These are phyloP conservation scores for Lentinula raphanica DNA, from an alignment of 768 basidiomycete genomes.

Conservation along the genomic window DNA sequence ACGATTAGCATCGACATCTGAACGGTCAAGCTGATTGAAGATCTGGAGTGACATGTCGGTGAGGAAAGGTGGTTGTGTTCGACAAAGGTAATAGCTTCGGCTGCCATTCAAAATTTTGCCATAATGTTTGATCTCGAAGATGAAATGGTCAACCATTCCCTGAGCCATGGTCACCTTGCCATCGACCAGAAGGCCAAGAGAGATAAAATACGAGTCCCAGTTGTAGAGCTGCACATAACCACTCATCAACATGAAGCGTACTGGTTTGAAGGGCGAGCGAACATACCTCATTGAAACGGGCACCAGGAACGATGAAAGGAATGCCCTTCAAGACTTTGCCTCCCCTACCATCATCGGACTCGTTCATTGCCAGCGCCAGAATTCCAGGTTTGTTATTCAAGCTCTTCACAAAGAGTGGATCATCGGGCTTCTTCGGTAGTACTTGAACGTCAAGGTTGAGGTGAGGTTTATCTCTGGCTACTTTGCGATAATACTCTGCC, in stretches of 20 bases:
- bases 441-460: conserved; percentile 91
- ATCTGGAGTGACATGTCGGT: conserved; percentile 99
- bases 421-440: conserved; percentile 81
- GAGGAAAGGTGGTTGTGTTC: conserved; percentile 96
- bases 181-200: conserved; percentile 90
- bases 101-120: conserved; percentile 96
- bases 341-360: conserved; percentile 73
- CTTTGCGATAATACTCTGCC: conserved; percentile 91
- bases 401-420: conserved; percentile 85
- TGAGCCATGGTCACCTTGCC: conserved; percentile 92
- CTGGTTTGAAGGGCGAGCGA: not conserved
- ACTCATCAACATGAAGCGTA: not conserved
- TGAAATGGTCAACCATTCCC: conserved; percentile 98
- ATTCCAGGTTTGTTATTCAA: conserved; percentile 93
- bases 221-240: conserved; percentile 66
- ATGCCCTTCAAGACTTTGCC: conserved; percentile 85
- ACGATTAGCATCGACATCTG: conserved; percentile 73
- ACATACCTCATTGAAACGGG: conserved; percentile 86
- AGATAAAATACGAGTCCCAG: conserved; percentile 94
- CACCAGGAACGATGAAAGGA: conserved; percentile 96
- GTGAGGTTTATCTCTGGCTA: conserved; percentile 88
- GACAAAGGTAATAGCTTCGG: conserved; percentile 90
- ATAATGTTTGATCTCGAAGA: conserved; percentile 98
- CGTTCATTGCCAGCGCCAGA: conserved; percentile 92
- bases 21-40: conserved; percentile 91